Base-by-base conservation (phyloP, 345 rosid genomes). In the Citrus trifoliata region DNA sequence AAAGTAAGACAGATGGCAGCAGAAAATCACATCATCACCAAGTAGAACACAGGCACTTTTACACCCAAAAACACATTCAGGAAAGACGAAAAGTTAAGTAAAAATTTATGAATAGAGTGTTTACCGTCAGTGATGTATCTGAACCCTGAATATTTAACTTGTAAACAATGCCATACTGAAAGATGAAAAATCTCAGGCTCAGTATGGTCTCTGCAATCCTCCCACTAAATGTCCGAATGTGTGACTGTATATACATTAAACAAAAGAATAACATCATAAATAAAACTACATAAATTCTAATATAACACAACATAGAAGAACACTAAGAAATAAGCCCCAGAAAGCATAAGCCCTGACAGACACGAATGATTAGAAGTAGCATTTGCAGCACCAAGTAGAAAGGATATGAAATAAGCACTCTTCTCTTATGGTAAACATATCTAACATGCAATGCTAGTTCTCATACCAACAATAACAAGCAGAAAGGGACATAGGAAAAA, bases 151-250 rank as follows among this genome's bases (percentile, higher is more conserved):
- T 59, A 9, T 93, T 0, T 56, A 96, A 86, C 86, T 96, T 96
- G 93, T 96, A 96, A 65, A 94, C 97, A 64, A 96, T 80, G 53
- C 99, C 99, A 85, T 85, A 96, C 85, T 96, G 99, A 88, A 94
- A 96, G 38, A 96, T 83, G 68, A 96, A 96, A 86, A 96, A 96
- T 73, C 99, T 78, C 56, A 91, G 80, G 80, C 98, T 90, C 82
- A 96, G 88, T 33, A 96, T 75, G 5, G 97, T 94, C 87, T 96
- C 99, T 81, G 92, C 51, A 81, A 96, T 87, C 89, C 99, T 89
- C 80, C 99, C 99, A 55, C 93, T 60, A 38, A 90, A 70, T 42
- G 94, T 94, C 69, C 96, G 93, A 70, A 96, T 94, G 83, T 94
- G 99, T 42, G 90, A 87, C 99, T 95, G 93, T 74, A 77, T 37